A percentile compares a stretch with the other conserved stretches of the same genome.
Evolutionary conservation across 257 asterid species (phyloP).

Genomic region (Solanum tarijense): DNA sequence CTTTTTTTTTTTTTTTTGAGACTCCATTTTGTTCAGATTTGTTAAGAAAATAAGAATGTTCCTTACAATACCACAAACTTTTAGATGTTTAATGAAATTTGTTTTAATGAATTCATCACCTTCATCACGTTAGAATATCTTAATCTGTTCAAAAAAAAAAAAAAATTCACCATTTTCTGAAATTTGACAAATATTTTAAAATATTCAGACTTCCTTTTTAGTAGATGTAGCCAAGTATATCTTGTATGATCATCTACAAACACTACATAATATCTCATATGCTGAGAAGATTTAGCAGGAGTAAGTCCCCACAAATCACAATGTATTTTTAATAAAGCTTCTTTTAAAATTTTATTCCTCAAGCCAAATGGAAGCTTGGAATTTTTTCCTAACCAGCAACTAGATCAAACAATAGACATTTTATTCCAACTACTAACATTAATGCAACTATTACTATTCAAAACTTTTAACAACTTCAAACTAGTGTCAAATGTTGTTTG

Average conservation of each 20-base stretch:
- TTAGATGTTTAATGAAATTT: not conserved
- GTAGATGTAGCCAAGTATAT: not conserved
- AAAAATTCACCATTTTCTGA: not conserved
- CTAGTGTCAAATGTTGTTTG: not conserved
- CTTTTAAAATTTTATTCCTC: not conserved
- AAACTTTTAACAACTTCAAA: not conserved
- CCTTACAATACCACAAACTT: not conserved
- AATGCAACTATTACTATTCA: no score
- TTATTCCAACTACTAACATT: not conserved
- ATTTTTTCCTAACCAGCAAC: not conserved
- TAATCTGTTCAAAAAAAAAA: no score
- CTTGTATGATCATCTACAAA: not conserved
- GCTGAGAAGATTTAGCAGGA: not conserved
- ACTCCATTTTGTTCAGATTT: not conserved
- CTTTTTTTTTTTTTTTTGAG: no score
- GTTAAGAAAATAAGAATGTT: not conserved
- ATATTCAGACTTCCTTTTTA: no score
- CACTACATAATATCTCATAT: not conserved
- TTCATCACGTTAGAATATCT: no score
- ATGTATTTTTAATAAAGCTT: not conserved
- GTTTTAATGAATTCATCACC: not conserved
- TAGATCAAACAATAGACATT: no score
- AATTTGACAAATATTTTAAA: no score
- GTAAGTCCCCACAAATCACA: not conserved
- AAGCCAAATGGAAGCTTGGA: not conserved